Conservation (phyloP, 805 yeast genomes). For the Cyberlindnera euphorbiae region DNA sequence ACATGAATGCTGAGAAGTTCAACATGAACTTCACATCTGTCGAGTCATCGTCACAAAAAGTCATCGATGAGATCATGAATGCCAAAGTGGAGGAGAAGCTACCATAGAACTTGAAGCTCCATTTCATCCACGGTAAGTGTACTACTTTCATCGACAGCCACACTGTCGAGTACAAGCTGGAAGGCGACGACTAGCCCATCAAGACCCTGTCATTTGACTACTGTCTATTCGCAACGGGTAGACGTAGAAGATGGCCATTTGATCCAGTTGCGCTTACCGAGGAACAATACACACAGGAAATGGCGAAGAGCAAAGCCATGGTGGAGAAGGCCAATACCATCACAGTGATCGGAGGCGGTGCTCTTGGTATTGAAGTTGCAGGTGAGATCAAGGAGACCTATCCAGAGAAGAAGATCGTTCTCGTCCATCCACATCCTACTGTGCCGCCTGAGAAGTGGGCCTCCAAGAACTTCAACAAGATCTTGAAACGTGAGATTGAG, state of each 20-base stretch:
- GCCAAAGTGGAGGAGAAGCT: constrained; percentile 5
- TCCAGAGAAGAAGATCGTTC: constrained; percentile 33
- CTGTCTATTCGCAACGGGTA: constrained; percentile 43
- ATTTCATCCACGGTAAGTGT: constrained; percentile 23
- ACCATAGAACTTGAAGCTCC: constrained; percentile 15
- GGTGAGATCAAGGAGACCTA: constrained; percentile 40
- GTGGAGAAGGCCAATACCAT: constrained; percentile 34
- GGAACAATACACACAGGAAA: constrained; percentile 37
- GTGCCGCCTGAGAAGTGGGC: constrained; percentile 37
- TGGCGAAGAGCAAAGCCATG: constrained; percentile 31
- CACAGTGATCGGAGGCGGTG: constrained; percentile 50
- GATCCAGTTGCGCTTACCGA: constrained; percentile 42
- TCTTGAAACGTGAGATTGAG: constrained; percentile 11
- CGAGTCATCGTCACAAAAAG: constrained; percentile 31
- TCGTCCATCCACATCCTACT: constrained; percentile 38
- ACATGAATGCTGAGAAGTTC: constrained; percentile 26
- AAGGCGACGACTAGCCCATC: constrained; percentile 18
- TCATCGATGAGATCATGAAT: constrained; percentile 11
- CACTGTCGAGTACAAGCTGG: constrained; percentile 14
- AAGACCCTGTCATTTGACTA: constrained; percentile 38
- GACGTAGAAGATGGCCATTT: constrained; percentile 50
- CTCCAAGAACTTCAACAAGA: constrained; percentile 19
- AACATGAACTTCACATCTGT: constrained; percentile 28
- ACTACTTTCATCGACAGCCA: constrained; percentile 21
- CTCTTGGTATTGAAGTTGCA: constrained; percentile 47